Percentiles rank a stretch among this genome's conserved stretches.
Evolutionary conservation across 768 basidiomycete genomes (phyloP).

Genomic region (Gymnopilus junonius): DNA sequence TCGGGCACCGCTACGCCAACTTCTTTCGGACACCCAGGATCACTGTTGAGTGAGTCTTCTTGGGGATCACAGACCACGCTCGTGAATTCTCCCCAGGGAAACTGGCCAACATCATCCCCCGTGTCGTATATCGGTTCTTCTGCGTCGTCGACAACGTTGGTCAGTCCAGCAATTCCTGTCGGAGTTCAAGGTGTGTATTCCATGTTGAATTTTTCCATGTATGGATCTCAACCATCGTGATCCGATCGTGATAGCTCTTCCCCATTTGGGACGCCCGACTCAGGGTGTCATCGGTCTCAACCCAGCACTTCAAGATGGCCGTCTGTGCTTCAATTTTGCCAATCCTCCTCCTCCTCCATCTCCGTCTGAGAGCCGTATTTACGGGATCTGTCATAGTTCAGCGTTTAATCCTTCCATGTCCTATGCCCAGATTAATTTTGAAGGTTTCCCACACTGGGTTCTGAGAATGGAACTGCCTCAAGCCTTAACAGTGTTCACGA

Average conservation of each 20-base stretch:
- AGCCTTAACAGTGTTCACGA: not conserved
- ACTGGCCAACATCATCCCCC: not conserved
- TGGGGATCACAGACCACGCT: conserved; percentile 7
- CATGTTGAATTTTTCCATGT: conserved; percentile 1
- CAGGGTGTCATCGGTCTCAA: not conserved
- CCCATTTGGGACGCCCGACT: conserved; percentile 2
- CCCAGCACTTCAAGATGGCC: conserved; percentile 3
- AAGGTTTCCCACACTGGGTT: conserved; percentile 4
- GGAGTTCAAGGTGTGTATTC: conserved; percentile 10
- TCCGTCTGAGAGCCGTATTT: not conserved
- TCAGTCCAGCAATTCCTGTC: not conserved
- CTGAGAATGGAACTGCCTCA: not conserved
- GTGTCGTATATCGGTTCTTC: not conserved
- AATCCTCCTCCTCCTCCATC: not conserved
- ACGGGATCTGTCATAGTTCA: not conserved
- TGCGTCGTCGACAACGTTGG: conserved; percentile 6
- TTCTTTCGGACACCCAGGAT: not conserved
- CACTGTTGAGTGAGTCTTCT: not conserved
- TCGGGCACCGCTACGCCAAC: not conserved
- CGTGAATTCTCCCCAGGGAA: not conserved
- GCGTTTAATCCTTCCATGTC: conserved; percentile 9
- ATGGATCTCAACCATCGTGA: conserved; percentile 10
- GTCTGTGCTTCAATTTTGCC: conserved; percentile 4
- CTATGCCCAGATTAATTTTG: conserved; percentile 8
- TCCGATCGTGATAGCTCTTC: conserved; percentile 1